These are phyloP conservation scores for Coemansia sp. DNA, from an alignment of 192 early-diverging fungal genomes.

Conservation along the genomic window DNA sequence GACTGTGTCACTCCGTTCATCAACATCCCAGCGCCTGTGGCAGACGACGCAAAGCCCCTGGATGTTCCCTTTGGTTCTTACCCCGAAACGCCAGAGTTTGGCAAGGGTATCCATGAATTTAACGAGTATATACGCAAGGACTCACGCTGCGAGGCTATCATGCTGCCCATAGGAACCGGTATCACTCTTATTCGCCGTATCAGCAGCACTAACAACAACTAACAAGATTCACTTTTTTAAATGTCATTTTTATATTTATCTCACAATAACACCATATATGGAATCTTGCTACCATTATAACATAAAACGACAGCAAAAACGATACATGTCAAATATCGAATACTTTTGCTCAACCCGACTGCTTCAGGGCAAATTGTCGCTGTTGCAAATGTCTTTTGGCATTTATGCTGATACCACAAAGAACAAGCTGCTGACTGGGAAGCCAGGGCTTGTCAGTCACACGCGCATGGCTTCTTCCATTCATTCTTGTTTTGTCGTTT, in stretches of 20 bases:
- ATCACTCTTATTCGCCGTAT: conserved; percentile 17
- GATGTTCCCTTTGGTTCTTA: conserved; percentile 5
- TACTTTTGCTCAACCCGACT: no score
- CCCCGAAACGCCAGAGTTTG: not conserved
- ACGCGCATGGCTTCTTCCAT: no score
- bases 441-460: no score
- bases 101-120: conserved; percentile 54
- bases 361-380: no score
- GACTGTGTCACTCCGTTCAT: conserved; percentile 23
- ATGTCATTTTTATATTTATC: not conserved
- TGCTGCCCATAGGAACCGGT: conserved; percentile 61
- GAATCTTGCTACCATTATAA: no score
- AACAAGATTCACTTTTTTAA: not conserved
- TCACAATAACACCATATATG: no score
- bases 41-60: conserved; percentile 13
- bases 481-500: no score
- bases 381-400: no score
- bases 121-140: conserved; percentile 66
- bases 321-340: no score
- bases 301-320: no score
- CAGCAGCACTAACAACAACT: conserved; percentile 6
- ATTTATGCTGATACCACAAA: no score
- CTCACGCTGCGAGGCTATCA: conserved; percentile 57
- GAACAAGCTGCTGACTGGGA: no score
- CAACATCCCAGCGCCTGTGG: conserved; percentile 17